phyloP scores from a whole-genome alignment of 768 basidiomycete genomes.

The Baorangia bicolor region DNA sequence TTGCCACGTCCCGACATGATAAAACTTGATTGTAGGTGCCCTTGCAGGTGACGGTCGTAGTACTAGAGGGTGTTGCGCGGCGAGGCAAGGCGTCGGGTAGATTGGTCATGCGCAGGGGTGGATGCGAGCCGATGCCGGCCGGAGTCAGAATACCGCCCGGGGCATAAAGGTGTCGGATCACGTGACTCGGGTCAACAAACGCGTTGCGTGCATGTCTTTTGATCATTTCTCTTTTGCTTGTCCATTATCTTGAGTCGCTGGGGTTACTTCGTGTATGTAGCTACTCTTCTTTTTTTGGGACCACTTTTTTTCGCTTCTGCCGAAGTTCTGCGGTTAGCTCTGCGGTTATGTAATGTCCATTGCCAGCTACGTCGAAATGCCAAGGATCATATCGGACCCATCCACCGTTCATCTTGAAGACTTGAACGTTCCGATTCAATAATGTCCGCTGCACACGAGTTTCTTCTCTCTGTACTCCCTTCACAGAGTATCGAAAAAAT shows the following conservation, averaged over 20 bases:
- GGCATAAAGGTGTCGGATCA: background rate
- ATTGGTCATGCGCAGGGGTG: too few species aligned
- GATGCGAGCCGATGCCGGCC: too few species aligned
- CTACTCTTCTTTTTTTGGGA: background rate
- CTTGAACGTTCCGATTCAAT: background rate
- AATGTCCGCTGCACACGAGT: conserved; percentile 21
- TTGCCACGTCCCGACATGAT: conserved; percentile 84
- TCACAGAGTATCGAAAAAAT: conserved; percentile 6
- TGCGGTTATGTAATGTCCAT: background rate
- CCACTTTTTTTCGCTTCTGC: background rate
- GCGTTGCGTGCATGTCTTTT: background rate
- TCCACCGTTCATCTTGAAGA: background rate
- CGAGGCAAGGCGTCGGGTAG: too few species aligned
- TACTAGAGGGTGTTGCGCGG: background rate
- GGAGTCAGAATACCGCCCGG: too few species aligned
- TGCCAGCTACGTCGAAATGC: background rate
- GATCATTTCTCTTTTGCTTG: background rate
- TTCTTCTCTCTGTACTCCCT: conserved; percentile 32
- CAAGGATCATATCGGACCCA: too few species aligned
- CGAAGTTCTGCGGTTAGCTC: too few species aligned
- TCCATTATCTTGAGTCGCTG: background rate
- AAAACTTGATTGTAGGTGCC: conserved; percentile 1
- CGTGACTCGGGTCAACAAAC: conserved; percentile 6
- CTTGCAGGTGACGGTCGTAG: conserved; percentile 2
- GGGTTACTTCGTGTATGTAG: background rate